Evolutionary conservation across 306 rosid genomes (phyloP), one percentile per base, ranked within the genome.

Genomic region (Rubus idaeus): DNA sequence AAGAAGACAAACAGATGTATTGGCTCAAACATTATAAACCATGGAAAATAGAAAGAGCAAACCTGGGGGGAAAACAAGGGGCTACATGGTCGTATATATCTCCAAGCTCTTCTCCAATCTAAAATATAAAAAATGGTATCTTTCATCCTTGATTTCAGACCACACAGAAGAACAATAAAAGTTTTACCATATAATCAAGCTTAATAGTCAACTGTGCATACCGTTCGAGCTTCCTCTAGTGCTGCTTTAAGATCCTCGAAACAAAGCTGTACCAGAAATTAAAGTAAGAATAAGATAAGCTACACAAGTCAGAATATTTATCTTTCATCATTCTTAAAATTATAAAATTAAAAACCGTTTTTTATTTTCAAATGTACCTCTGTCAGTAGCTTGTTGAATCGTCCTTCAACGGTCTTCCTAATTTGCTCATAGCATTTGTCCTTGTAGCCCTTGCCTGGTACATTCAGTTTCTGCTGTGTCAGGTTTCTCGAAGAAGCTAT

Each of bases 21-120:
- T 56, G 69, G 55, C 75, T 77, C 76, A 86, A 78, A 78, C 53
- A 21, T 71, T 45, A 58, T 62, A 84, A 69, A 66, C 69, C 63
- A 37, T 23, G 20, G 52, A 78, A 66, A 79, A 78, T 57, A 73
- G 30, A 81, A 20, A 73, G 44, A 41, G 52, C 89, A 64, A 52
- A 95, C 98, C 98, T 95, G 73, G 98, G 98, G 82, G 97, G 97
- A 67, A 95, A 95, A 85, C 97, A 95, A 72, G 97, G 98, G 39
- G 98, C 98, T 23, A 92, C 96, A 46, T 88, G 87, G 68, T 95
- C 98, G 52, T 90, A 95, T 76, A 95, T 83, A 83, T 92, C 97
- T 75, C 97, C 98, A 79, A 95, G 98, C 81, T 95, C 98, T 78
- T 87, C 97, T 66, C 95, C 97, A 75, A 95, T 92, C 98, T 95